A percentile compares a stretch with the other conserved stretches of the same genome.
phyloP scores from a whole-genome alignment of 2,329 filamentous ascomycete genomes.

The Alternaria sp. region DNA sequence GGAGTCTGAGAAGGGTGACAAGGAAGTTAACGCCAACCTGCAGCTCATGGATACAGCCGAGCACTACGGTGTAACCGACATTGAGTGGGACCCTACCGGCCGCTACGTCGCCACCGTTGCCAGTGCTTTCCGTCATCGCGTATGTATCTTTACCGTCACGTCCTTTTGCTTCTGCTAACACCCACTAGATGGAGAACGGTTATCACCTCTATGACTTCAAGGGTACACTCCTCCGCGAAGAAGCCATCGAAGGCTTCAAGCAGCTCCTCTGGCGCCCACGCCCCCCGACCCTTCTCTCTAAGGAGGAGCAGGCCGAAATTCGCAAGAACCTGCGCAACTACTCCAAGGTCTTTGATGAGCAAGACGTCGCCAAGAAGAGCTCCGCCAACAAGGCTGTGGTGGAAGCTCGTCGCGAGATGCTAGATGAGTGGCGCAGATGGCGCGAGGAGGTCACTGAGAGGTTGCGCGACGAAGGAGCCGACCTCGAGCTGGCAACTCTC shows the following conservation, averaged over 20 bases:
- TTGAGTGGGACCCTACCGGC: constrained; percentile 97
- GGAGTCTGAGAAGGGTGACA: constrained; percentile 90
- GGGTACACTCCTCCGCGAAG: constrained; percentile 86
- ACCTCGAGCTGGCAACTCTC: constrained; percentile 65
- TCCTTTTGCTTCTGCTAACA: constrained; percentile 22
- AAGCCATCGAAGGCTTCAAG: constrained; percentile 96
- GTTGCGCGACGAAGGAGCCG: constrained; percentile 64
- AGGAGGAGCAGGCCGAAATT: constrained; percentile 97
- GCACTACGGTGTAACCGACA: constrained; percentile 96
- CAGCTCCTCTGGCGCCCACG: constrained; percentile 95
- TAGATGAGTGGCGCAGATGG: constrained; percentile 92
- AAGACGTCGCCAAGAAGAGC: constrained; percentile 91
- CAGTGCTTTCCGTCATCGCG: constrained; percentile 93
- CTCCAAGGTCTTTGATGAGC: constrained; percentile 91
- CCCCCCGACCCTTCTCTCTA: constrained; percentile 86
- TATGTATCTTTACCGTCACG: constrained; percentile 64
- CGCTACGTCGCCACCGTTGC: constrained; percentile 94
- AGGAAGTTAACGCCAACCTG: constrained; percentile 92
- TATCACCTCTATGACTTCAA: constrained; percentile 99
- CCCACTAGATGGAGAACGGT: constrained; percentile 90
- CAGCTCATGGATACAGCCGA: constrained; percentile 93
- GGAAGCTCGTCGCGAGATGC: constrained; percentile 79
- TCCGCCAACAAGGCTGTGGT: constrained; percentile 94
- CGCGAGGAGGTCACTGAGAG: constrained; percentile 75
- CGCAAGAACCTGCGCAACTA: constrained; percentile 99